Conservation (phyloP, 345 rosid species). For the Citrus australasica region DNA sequence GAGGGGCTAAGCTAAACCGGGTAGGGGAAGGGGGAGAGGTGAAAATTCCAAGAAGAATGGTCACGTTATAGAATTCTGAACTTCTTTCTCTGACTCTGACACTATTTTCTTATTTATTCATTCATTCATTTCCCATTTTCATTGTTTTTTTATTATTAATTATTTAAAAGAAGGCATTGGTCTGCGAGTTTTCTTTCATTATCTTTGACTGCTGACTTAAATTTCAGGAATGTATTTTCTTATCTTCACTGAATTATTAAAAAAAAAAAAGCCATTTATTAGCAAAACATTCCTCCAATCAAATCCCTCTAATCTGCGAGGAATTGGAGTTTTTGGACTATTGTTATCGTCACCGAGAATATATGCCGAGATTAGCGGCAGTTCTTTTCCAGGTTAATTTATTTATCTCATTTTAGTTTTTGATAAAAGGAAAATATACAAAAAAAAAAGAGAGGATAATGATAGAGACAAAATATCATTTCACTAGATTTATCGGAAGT, state of each 20-base stretch:
- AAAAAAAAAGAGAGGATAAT: too few relatives aligned
- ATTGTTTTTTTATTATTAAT: too few relatives aligned
- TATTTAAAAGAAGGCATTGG: slow-evolving; percentile 1
- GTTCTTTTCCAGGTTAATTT: not conserved
- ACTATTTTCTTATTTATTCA: too few relatives aligned
- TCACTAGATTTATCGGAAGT: too few relatives aligned
- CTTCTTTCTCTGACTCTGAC: not conserved
- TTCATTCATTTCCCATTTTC: too few relatives aligned
- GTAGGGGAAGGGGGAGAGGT: too few relatives aligned
- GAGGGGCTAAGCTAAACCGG: too few relatives aligned
- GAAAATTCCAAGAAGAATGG: not conserved
- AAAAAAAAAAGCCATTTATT: too few relatives aligned
- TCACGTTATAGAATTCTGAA: slow-evolving; percentile 32
- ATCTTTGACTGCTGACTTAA: slow-evolving; percentile 28
- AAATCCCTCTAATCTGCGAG: not conserved
- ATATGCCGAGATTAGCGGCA: not conserved
- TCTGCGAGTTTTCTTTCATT: slow-evolving; percentile 1
- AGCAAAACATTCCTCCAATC: not conserved
- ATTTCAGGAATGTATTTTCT: not conserved
- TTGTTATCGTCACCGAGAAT: too few relatives aligned
- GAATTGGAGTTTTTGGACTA: not conserved
- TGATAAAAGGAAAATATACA: not conserved
- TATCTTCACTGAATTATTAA: not conserved
- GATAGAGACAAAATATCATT: too few relatives aligned
- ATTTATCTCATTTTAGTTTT: too few relatives aligned